These are phyloP conservation scores for Daedaleopsis nitida DNA, from an alignment of 768 basidiomycete species.

Conservation along the genomic window DNA sequence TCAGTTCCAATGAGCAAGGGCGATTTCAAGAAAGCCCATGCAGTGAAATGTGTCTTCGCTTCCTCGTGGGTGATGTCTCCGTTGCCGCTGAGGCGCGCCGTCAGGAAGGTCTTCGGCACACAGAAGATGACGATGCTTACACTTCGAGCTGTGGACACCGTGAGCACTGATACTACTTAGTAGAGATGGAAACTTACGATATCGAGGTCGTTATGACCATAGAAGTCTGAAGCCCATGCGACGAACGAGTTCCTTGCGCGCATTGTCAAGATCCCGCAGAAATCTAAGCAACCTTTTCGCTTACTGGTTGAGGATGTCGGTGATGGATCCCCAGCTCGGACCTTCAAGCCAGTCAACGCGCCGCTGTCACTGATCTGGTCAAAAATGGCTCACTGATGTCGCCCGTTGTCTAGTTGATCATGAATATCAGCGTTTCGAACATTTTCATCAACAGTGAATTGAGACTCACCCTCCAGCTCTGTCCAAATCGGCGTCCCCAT, in stretches of 20 bases:
- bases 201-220: constrained; percentile 70
- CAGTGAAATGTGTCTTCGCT: constrained; percentile 69
- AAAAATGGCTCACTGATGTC: constrained; percentile 30
- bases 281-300: constrained; percentile 15
- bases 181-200: constrained; percentile 44
- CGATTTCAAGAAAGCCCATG: constrained; percentile 72
- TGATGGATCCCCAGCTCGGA: constrained; percentile 49
- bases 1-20: constrained; percentile 64
- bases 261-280: not conserved
- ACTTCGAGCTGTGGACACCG: constrained; percentile 19
- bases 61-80: constrained; percentile 63
- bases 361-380: not conserved
- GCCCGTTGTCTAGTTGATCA: constrained; percentile 25
- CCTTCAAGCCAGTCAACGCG: not conserved
- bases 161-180: not conserved
- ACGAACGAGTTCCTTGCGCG: constrained; percentile 60
- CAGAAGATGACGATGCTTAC: not conserved
- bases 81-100: constrained; percentile 50
- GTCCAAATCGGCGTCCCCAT: constrained; percentile 61
- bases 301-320: constrained; percentile 57
- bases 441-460: not conserved
- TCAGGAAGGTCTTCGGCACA: not conserved
- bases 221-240: constrained; percentile 64
- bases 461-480: constrained; percentile 61
- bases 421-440: too few species aligned